Percentiles rank a stretch among this genome's conserved stretches.
These are phyloP conservation scores for Sordariomycetes sp. DNA, from an alignment of 2,329 filamentous ascomycete genomes.

Conservation along the genomic window DNA sequence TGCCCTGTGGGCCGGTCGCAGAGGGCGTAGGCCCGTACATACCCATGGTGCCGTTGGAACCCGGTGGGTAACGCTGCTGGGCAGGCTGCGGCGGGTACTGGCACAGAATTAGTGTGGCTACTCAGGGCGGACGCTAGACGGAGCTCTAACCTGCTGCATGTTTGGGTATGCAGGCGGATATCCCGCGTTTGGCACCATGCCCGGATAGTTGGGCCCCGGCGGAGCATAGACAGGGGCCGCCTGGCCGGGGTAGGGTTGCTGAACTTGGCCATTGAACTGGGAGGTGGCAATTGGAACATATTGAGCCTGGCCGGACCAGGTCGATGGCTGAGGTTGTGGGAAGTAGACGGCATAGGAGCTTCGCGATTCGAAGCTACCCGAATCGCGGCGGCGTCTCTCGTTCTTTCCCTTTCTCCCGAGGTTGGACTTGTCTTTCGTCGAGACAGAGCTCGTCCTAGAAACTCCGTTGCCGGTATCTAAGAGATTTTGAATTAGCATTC, in stretches of 20 bases:
- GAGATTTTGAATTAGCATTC: neutral
- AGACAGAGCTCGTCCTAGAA: constrained; percentile 80
- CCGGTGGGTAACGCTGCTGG: constrained; percentile 20
- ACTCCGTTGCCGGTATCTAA: constrained; percentile 44
- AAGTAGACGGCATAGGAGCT: constrained; percentile 63
- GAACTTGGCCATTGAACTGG: constrained; percentile 24
- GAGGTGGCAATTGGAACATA: constrained; percentile 27
- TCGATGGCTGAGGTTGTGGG: constrained; percentile 39
- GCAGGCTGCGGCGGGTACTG: constrained; percentile 19
- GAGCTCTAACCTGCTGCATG: constrained; percentile 32
- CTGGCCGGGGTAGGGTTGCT: constrained; percentile 34
- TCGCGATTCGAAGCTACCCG: constrained; percentile 53
- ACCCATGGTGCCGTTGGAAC: constrained; percentile 21
- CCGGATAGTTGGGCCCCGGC: constrained; percentile 29
- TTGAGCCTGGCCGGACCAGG: constrained; percentile 41
- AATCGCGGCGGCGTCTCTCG: constrained; percentile 51
- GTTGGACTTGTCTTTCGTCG: constrained; percentile 66
- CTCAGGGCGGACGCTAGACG: neutral
- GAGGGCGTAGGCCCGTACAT: constrained; percentile 22
- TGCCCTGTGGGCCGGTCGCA: constrained; percentile 16
- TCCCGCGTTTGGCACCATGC: constrained; percentile 26
- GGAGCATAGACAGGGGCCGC: constrained; percentile 34
- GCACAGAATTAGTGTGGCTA: constrained; percentile 7
- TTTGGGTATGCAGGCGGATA: constrained; percentile 32
- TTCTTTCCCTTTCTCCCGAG: constrained; percentile 61